A percentile compares a stretch with the other conserved stretches of the same genome.
These are phyloP conservation scores for Trametes maxima DNA, from an alignment of 768 basidiomycete genomes.

Conservation along the genomic window DNA sequence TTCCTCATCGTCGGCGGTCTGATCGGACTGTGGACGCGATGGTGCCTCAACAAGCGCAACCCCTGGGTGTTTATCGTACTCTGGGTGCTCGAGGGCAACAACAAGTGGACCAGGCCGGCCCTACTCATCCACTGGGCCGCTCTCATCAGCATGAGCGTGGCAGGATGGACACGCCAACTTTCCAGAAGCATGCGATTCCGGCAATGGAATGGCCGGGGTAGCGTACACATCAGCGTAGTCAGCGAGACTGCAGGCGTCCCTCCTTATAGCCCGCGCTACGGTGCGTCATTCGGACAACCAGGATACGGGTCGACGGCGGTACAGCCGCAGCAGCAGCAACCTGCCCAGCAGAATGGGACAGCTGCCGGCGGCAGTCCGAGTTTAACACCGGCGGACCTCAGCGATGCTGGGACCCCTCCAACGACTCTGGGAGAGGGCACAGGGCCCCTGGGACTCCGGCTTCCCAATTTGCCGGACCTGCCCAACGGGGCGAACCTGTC, in stretches of 20 bases:
- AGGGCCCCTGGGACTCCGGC: slow-evolving; percentile 36
- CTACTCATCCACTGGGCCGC: slow-evolving; percentile 86
- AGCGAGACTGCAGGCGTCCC: not conserved
- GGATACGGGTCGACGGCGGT: slow-evolving; percentile 10
- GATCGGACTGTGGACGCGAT: slow-evolving; percentile 91
- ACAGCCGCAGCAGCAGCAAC: not conserved
- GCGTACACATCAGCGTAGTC: slow-evolving; percentile 4
- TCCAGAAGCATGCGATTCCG: slow-evolving; percentile 73
- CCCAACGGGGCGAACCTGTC: slow-evolving; percentile 52
- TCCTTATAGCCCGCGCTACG: slow-evolving; percentile 16
- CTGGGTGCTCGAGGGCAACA: slow-evolving; percentile 75
- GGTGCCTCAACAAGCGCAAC: slow-evolving; percentile 78
- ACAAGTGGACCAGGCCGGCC: slow-evolving; percentile 76
- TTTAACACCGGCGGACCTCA: slow-evolving; percentile 2
- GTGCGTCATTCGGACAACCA: slow-evolving; percentile 6
- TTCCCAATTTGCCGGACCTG: slow-evolving; percentile 48
- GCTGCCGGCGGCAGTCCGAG: slow-evolving; percentile 18
- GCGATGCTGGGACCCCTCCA: slow-evolving; percentile 34
- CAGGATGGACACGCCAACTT: slow-evolving; percentile 92
- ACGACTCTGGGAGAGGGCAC: slow-evolving; percentile 25
- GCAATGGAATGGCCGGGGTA: slow-evolving; percentile 40
- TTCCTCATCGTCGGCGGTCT: slow-evolving; percentile 77
- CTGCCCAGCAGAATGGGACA: not conserved
- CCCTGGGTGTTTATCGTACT: slow-evolving; percentile 87
- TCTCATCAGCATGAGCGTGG: slow-evolving; percentile 81